Conservation (phyloP, 78 protist species). For the Dictyostelium firmibasis region DNA sequence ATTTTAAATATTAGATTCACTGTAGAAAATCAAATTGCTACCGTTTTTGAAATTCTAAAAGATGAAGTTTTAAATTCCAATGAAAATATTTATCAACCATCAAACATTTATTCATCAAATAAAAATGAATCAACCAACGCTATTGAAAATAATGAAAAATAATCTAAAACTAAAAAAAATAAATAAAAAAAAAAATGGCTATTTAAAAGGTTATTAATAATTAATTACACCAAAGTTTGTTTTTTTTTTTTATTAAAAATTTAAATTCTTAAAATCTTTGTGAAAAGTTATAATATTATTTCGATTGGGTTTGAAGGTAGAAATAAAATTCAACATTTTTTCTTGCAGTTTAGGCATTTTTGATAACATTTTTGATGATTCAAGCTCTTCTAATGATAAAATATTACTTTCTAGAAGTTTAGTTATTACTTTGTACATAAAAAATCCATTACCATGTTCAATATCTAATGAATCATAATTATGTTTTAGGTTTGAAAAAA, state of each 20-base stretch:
- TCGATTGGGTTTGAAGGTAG: neutral
- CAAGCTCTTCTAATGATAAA: neutral
- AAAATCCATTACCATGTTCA: neutral
- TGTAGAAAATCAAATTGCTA: conserved; percentile 59
- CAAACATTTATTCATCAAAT: conserved; percentile 21
- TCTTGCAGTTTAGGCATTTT: neutral
- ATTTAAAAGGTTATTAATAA: no score
- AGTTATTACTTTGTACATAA: neutral
- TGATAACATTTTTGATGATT: neutral
- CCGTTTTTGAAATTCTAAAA: conserved; percentile 35
- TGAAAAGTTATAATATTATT: no score
- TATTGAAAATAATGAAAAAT: neutral
- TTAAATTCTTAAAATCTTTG: no score
- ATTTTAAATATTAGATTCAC: conserved; percentile 61
- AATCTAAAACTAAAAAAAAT: neutral
- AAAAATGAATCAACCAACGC: neutral
- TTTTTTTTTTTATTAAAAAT: no score
- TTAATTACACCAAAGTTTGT: no score
- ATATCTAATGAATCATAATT: neutral
- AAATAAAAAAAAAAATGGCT: neutral
- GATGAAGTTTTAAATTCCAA: conserved; percentile 38
- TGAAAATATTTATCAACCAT: conserved; percentile 53
- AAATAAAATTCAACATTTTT: neutral
- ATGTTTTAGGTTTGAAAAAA: neutral
- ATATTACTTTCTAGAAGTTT: neutral